phyloP scores from a whole-genome alignment of 179 eudicot genomes.

The Camellia oleifera region DNA sequence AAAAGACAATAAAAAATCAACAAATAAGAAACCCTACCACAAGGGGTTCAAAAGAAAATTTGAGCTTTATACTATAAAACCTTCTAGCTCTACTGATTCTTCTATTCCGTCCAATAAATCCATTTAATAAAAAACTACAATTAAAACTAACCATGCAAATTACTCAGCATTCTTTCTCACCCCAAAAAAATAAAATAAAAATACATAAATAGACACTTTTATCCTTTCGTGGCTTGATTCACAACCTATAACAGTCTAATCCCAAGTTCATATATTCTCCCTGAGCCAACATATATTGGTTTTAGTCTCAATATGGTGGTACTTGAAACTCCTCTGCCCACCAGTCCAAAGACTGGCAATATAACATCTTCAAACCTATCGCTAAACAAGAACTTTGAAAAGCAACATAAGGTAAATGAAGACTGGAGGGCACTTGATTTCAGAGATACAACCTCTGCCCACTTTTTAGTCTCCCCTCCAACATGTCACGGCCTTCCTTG shows the following conservation, averaged over 20 bases:
- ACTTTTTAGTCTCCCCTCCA: neutral
- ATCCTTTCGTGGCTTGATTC: neutral
- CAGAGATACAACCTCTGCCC: neutral
- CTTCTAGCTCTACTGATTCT: neutral
- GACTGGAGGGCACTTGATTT: neutral
- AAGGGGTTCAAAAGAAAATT: neutral
- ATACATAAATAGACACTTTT: no score
- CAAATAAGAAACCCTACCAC: neutral
- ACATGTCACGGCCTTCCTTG: neutral
- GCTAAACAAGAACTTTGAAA: neutral
- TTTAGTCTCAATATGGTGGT: neutral
- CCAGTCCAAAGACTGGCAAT: neutral
- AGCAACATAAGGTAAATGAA: neutral
- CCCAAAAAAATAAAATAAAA: no score
- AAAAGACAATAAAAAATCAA: neutral
- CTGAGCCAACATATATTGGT: neutral
- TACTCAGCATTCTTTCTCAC: neutral
- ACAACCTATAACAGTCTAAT: neutral
- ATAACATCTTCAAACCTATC: neutral
- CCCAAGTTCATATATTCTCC: conserved; percentile 1
- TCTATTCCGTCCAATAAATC: neutral
- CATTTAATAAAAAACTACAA: neutral
- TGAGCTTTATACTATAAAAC: neutral
- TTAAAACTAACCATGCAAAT: neutral
- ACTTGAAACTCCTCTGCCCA: conserved; percentile 4